A percentile compares a stretch with the other conserved stretches of the same genome.
phyloP scores from a whole-genome alignment of 2,329 filamentous ascomycete species.

The Metarhizium anisopliae region DNA sequence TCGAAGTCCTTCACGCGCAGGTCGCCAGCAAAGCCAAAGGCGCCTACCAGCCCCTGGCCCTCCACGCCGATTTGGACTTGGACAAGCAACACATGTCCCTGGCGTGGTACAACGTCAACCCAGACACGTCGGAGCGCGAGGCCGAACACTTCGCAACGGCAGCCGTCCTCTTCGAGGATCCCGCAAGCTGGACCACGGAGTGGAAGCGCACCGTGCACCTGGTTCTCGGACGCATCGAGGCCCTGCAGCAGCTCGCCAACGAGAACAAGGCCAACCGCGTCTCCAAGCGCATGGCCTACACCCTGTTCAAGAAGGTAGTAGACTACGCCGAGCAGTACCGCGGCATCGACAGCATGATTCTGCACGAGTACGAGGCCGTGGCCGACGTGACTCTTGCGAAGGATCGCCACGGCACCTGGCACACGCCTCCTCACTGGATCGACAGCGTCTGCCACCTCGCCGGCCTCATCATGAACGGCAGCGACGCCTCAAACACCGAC shows the following conservation, averaged over 20 bases:
- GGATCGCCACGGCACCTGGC: neutral
- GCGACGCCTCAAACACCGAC: neutral
- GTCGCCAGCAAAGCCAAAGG: neutral
- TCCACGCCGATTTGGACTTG: constrained; percentile 1
- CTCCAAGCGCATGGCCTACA: neutral
- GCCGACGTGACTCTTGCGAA: neutral
- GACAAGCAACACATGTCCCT: constrained; percentile 44
- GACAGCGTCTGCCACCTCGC: neutral
- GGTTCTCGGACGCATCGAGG: too few species aligned
- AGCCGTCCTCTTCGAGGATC: too few species aligned
- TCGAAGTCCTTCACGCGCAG: constrained; percentile 4
- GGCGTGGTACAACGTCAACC: constrained; percentile 9
- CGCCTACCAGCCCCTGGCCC: neutral
- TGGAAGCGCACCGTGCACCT: too few species aligned
- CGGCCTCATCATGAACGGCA: neutral
- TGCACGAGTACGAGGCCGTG: neutral
- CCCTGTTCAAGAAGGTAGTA: neutral
- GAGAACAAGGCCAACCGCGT: neutral
- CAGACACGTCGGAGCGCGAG: neutral
- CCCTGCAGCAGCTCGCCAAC: too few species aligned
- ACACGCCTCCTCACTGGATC: neutral
- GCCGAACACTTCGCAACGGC: constrained; percentile 1
- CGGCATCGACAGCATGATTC: neutral
- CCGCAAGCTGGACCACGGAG: too few species aligned
- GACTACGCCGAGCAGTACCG: neutral